phyloP scores from a whole-genome alignment of 2,329 filamentous ascomycete species.

The Fusarium keratoplasticum region DNA sequence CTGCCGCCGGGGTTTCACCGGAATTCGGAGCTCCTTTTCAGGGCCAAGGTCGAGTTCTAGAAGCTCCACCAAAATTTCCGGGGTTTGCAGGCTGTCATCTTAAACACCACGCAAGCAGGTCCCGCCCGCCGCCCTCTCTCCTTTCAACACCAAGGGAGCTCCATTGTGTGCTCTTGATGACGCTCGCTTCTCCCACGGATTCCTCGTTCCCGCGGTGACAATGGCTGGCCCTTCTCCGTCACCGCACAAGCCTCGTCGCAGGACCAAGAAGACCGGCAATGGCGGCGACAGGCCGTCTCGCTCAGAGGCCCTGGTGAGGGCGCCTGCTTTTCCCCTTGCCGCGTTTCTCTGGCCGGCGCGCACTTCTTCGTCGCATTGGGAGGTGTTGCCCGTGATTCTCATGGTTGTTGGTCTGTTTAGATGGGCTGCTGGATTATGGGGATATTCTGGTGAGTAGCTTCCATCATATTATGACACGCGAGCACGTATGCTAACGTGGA shows the following conservation, averaged over 20 bases:
- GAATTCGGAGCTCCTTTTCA: conserved; percentile 41
- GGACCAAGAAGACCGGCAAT: conserved; percentile 62
- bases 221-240: conserved; percentile 67
- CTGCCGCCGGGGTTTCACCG: conserved; percentile 33
- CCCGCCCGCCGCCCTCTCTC: conserved; percentile 19
- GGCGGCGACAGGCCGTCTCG: conserved; percentile 50
- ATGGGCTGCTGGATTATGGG: conserved; percentile 93
- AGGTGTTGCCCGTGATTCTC: conserved; percentile 85
- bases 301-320: conserved; percentile 60
- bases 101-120: conserved; percentile 28
- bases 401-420: conserved; percentile 93
- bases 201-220: conserved; percentile 46
- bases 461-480: conserved; percentile 3
- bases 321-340: conserved; percentile 87
- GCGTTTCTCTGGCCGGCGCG: conserved; percentile 96
- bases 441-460: conserved; percentile 80
- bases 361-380: conserved; percentile 88
- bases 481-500: conserved; percentile 28
- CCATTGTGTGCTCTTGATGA: conserved; percentile 27
- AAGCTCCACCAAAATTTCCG: conserved; percentile 39
- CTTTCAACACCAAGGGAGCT: conserved; percentile 21
- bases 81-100: conserved; percentile 23
- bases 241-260: conserved; percentile 71
- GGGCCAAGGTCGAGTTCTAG: neutral
- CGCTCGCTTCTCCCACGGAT: conserved; percentile 16